Evolutionary conservation across 2,329 filamentous ascomycete genomes (phyloP).

Genomic region (Alternaria ethzedia): DNA sequence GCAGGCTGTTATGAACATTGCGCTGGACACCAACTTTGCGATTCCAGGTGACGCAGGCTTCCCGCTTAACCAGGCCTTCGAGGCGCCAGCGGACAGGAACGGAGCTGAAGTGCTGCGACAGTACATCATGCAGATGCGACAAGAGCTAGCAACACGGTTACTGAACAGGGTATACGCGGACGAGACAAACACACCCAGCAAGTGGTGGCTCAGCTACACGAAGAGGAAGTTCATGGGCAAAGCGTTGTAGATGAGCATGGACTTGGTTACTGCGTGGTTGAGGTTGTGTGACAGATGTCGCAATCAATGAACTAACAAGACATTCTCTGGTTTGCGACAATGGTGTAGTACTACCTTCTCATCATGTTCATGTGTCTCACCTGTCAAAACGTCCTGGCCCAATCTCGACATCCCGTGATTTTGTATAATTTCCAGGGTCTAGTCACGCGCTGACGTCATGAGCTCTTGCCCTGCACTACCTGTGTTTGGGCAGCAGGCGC

Average conservation of each 20-base stretch:
- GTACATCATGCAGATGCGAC: constrained; percentile 90
- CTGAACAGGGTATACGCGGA: constrained; percentile 87
- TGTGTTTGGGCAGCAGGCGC: constrained; percentile 6
- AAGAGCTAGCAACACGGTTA: constrained; percentile 85
- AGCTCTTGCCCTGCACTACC: background rate
- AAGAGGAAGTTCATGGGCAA: constrained; percentile 99
- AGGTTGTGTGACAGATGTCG: background rate
- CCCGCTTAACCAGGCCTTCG: constrained; percentile 96
- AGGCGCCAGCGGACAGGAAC: constrained; percentile 83
- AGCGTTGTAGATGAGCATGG: constrained; percentile 46
- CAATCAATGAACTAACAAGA: background rate
- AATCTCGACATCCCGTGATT: background rate
- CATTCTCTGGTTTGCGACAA: background rate
- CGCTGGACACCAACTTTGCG: constrained; percentile 91
- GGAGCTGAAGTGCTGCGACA: constrained; percentile 87
- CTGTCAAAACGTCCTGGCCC: background rate
- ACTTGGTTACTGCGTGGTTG: background rate
- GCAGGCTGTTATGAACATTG: constrained; percentile 83
- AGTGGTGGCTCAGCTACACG: constrained; percentile 97
- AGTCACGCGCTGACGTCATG: background rate
- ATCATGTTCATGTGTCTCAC: background rate
- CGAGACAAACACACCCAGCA: constrained; percentile 66
- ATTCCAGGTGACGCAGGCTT: constrained; percentile 93
- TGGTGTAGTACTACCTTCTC: background rate
- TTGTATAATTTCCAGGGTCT: background rate